Evolutionary conservation across 1,284 basidiomycete genomes (phyloP).

Genomic region (Bjerkandera adusta): DNA sequence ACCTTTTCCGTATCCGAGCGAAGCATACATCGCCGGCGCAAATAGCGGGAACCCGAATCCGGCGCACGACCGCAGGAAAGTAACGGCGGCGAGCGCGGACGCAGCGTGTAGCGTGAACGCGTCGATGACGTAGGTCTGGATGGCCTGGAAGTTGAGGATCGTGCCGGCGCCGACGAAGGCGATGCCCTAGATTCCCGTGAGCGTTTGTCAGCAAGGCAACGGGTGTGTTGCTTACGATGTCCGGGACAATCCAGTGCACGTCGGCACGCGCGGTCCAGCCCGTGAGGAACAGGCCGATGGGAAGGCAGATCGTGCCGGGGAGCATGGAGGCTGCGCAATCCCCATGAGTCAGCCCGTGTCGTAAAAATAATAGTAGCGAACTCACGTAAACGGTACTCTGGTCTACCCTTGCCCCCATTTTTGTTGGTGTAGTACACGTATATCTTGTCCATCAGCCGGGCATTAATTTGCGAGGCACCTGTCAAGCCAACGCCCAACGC

Average conservation of each 20-base stretch:
- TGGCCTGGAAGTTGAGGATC: constrained; percentile 55
- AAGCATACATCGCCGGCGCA: constrained; percentile 60
- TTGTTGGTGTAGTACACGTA: constrained; percentile 49
- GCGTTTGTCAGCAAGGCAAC: background rate
- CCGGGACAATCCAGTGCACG: constrained; percentile 65
- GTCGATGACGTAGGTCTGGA: constrained; percentile 66
- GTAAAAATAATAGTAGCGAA: background rate
- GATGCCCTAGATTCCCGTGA: constrained; percentile 46
- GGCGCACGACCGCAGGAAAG: constrained; percentile 55
- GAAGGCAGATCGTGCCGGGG: constrained; percentile 51
- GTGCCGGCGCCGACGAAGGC: constrained; percentile 50
- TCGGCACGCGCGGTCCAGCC: constrained; percentile 63
- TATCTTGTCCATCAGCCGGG: constrained; percentile 51
- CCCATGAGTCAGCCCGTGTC: background rate
- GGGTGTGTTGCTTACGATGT: constrained; percentile 45
- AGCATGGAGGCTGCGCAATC: constrained; percentile 51
- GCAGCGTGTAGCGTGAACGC: constrained; percentile 66
- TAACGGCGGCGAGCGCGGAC: constrained; percentile 59
- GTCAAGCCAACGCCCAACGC: constrained; percentile 58
- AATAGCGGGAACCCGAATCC: constrained; percentile 72
- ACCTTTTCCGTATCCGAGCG: constrained; percentile 64
- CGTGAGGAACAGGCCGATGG: constrained; percentile 57
- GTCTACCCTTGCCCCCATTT: constrained; percentile 53
- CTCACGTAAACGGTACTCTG: constrained; percentile 46
- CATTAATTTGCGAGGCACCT: constrained; percentile 56